Percentiles rank a stretch among this genome's conserved stretches.
Conservation (phyloP, 139 green algal genomes). For the Zygnema cylindricum region DNA sequence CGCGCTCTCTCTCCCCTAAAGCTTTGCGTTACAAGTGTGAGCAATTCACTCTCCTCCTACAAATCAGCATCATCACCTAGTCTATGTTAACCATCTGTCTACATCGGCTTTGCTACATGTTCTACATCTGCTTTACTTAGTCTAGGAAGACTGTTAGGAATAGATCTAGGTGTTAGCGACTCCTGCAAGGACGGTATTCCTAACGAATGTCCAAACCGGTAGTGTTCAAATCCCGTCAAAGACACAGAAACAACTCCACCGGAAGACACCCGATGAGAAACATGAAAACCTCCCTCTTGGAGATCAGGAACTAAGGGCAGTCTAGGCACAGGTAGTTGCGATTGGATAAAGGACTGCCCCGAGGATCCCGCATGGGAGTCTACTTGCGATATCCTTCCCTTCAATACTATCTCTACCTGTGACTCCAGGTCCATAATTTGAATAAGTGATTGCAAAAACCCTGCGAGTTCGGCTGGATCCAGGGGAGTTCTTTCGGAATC, state of each 20-base stretch:
- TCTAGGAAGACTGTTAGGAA: not conserved
- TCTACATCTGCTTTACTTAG: not conserved
- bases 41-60: too few relatives aligned
- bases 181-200: not conserved
- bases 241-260: not conserved
- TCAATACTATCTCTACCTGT: not conserved
- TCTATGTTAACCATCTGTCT: too few relatives aligned
- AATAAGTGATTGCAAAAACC: slow-evolving; percentile 15
- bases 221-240: not conserved
- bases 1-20: too few relatives aligned
- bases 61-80: too few relatives aligned
- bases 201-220: not conserved
- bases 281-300: not conserved
- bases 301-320: not conserved
- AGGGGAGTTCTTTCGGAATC: not conserved
- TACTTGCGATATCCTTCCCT: not conserved
- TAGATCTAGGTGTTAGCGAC: not conserved
- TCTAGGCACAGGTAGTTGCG: not conserved
- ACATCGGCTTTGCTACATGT: too few relatives aligned
- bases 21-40: too few relatives aligned
- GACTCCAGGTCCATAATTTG: slow-evolving; percentile 5
- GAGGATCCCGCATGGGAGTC: not conserved
- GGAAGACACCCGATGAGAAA: not conserved
- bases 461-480: not conserved
- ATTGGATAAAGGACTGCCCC: not conserved